phyloP scores from a whole-genome alignment of 139 green algal genomes.

The Coccomyxa sp. region DNA sequence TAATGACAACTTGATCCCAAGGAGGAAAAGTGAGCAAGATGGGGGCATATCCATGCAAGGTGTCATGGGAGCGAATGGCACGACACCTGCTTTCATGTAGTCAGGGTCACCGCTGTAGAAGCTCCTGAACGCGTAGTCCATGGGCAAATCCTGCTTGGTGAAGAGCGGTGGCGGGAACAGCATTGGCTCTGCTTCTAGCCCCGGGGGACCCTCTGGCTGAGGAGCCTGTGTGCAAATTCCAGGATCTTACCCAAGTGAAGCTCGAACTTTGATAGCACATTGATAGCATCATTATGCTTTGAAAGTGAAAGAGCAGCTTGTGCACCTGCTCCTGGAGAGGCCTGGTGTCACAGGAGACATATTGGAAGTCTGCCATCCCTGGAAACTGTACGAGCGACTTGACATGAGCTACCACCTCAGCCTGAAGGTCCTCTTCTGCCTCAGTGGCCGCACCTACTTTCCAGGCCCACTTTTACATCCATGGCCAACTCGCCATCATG shows the following conservation, averaged over 20 bases:
- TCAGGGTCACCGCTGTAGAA: conserved; percentile 1
- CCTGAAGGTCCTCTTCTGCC: background rate
- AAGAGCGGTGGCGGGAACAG: conserved; percentile 1
- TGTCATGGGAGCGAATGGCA: too few species aligned
- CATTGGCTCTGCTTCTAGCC: background rate
- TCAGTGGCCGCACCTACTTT: background rate
- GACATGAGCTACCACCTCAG: conserved; percentile 4
- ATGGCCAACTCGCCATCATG: background rate
- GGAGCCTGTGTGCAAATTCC: background rate
- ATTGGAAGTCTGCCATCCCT: conserved; percentile 12
- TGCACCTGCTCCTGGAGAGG: background rate
- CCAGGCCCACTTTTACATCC: background rate
- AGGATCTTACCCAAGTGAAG: too few species aligned
- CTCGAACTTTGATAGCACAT: too few species aligned
- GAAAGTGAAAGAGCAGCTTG: too few species aligned
- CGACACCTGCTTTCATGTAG: background rate
- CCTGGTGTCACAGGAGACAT: background rate
- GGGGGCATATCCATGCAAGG: too few species aligned
- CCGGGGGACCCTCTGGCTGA: background rate
- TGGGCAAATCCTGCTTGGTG: conserved; percentile 8
- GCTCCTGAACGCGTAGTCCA: conserved; percentile 7
- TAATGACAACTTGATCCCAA: background rate
- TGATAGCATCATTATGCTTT: too few species aligned
- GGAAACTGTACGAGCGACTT: background rate
- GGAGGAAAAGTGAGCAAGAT: too few species aligned